These are phyloP conservation scores for Phytopythium cucurbitacearum DNA, from an alignment of 352 stramenopile species.

Conservation along the genomic window DNA sequence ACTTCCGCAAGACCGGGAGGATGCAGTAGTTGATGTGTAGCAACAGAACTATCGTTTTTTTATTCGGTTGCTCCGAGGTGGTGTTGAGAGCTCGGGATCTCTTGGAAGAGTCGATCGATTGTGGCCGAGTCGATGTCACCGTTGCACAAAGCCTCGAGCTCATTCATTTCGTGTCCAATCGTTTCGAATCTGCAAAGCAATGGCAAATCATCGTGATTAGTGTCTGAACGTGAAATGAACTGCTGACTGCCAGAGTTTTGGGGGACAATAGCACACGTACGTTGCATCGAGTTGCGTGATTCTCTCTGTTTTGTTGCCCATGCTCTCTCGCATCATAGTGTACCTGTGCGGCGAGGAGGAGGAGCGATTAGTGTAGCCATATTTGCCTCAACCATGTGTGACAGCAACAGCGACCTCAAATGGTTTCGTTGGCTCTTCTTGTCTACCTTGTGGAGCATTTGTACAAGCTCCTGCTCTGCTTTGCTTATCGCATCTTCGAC, in stretches of 20 bases:
- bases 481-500: neutral
- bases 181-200: neutral
- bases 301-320: slow-evolving; percentile 14
- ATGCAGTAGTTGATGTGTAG: slow-evolving; percentile 72
- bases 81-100: slow-evolving; percentile 21
- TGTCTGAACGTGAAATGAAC: too few relatives aligned
- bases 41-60: neutral
- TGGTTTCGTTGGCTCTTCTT: slow-evolving; percentile 37
- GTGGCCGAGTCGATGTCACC: slow-evolving; percentile 26
- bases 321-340: slow-evolving; percentile 17
- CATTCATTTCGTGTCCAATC: slow-evolving; percentile 18
- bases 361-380: neutral
- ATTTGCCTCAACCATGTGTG: neutral
- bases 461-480: slow-evolving; percentile 21
- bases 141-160: slow-evolving; percentile 34
- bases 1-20: slow-evolving; percentile 56
- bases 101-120: slow-evolving; percentile 43
- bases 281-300: too few relatives aligned
- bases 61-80: slow-evolving; percentile 2
- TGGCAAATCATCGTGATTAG: neutral
- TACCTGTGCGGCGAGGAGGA: slow-evolving; percentile 15
- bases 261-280: too few relatives aligned
- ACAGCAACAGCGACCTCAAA: slow-evolving; percentile 17
- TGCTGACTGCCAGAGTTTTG: too few relatives aligned
- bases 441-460: slow-evolving; percentile 35